A percentile compares a stretch with the other conserved stretches of the same genome.
Conservation (phyloP, 1,284 basidiomycete species). For the Pseudozyma sp. region DNA sequence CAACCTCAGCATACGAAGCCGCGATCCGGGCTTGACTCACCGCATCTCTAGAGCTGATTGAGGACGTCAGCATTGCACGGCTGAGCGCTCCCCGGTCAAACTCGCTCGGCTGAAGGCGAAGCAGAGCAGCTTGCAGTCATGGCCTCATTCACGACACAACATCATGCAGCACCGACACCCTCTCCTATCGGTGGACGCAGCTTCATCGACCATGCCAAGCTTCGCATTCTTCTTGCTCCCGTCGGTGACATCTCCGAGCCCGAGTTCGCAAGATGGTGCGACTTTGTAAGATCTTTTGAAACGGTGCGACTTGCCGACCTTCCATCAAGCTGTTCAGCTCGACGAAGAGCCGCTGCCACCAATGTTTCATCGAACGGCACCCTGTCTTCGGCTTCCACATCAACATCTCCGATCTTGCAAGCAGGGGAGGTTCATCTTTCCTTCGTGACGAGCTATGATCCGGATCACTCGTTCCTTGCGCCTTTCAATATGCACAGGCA, state of each 20-base stretch:
- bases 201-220: constrained; percentile 57
- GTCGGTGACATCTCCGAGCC: constrained; percentile 50
- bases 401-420: constrained; percentile 43
- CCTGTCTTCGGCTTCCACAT: background rate
- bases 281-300: constrained; percentile 55
- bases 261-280: constrained; percentile 62
- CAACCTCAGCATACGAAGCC: too few species aligned
- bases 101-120: too few species aligned
- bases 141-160: background rate
- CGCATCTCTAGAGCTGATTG: too few species aligned
- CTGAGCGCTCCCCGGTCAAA: too few species aligned
- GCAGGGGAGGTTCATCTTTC: constrained; percentile 64
- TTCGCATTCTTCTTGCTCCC: constrained; percentile 65
- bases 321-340: constrained; percentile 34
- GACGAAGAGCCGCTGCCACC: constrained; percentile 13
- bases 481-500: constrained; percentile 64
- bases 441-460: constrained; percentile 66
- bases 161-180: constrained; percentile 37
- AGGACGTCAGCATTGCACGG: too few species aligned
- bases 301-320: constrained; percentile 58
- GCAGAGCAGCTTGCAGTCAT: too few species aligned
- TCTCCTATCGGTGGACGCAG: constrained; percentile 45
- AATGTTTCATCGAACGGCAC: constrained; percentile 7
- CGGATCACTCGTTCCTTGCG: constrained; percentile 62
- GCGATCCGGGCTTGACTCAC: too few species aligned